These are phyloP conservation scores for Fagus crenata DNA, from an alignment of 306 rosid genomes.

Conservation along the genomic window DNA sequence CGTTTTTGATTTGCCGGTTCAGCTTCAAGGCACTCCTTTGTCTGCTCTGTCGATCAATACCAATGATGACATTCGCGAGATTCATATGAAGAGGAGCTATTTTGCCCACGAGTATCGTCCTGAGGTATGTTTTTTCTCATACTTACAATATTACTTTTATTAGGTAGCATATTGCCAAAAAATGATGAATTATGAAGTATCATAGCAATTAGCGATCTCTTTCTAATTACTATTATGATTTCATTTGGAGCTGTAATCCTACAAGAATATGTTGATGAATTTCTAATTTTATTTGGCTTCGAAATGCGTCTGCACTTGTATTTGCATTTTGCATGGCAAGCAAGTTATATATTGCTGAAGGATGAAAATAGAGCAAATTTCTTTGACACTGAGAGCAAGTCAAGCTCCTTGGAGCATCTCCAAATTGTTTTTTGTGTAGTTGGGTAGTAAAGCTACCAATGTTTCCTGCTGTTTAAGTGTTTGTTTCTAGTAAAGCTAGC, in stretches of 20 bases:
- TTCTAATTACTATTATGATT: background rate
- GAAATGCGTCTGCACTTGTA: background rate
- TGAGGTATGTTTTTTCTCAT: conserved; percentile 45
- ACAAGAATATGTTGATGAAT: background rate
- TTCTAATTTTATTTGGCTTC: background rate
- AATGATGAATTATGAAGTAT: conserved; percentile 2
- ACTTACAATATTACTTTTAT: background rate
- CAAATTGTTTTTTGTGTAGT: background rate
- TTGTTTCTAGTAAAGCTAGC: background rate
- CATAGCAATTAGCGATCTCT: background rate
- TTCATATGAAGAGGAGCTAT: conserved; percentile 88
- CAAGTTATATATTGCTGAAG: background rate
- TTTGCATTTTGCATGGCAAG: background rate
- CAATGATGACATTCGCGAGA: conserved; percentile 74
- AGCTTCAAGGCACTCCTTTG: conserved; percentile 61
- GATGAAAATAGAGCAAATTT: background rate
- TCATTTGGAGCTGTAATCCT: conserved; percentile 11
- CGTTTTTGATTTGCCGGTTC: conserved; percentile 83
- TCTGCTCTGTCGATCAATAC: conserved; percentile 66
- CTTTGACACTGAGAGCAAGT: background rate
- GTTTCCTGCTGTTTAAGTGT: background rate
- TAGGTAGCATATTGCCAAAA: conserved; percentile 2
- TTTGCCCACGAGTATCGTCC: conserved; percentile 95
- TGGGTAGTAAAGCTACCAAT: background rate
- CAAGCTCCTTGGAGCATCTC: background rate